A percentile compares a stretch with the other conserved stretches of the same genome.
These are phyloP conservation scores for Cercophora scortea DNA, from an alignment of 495 filamentous ascomycete genomes.

Conservation along the genomic window DNA sequence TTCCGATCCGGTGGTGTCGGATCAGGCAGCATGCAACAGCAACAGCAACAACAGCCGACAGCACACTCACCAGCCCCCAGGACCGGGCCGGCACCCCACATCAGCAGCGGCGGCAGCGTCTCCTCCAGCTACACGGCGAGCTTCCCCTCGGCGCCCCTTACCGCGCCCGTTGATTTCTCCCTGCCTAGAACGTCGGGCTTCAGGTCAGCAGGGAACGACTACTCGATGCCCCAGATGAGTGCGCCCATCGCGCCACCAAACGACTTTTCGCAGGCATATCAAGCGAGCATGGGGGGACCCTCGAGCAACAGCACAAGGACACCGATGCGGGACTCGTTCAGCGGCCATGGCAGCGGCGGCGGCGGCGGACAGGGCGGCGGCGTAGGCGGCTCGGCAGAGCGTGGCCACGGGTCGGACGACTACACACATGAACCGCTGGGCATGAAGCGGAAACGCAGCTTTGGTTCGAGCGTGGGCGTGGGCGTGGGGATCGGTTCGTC, in stretches of 20 bases:
- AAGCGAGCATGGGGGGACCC: constrained; percentile 28
- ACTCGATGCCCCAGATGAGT: constrained; percentile 48
- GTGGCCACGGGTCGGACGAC: constrained; percentile 16
- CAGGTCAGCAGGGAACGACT: constrained; percentile 34
- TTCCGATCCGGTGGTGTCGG: constrained; percentile 34
- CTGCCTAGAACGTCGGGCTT: constrained; percentile 39
- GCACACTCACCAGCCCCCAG: constrained; percentile 31
- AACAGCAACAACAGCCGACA: constrained; percentile 14
- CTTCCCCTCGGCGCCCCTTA: constrained; percentile 45
- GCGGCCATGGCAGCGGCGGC: constrained; percentile 22
- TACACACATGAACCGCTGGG: constrained; percentile 32
- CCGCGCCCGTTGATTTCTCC: constrained; percentile 46
- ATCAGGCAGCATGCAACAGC: constrained; percentile 22
- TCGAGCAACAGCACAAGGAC: constrained; percentile 32
- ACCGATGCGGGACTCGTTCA: constrained; percentile 38
- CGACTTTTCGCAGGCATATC: constrained; percentile 45
- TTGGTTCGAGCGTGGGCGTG: constrained; percentile 7
- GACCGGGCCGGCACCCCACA: constrained; percentile 29
- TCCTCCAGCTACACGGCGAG: constrained; percentile 40
- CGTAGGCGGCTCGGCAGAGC: neutral
- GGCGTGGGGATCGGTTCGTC: neutral
- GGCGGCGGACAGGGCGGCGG: constrained; percentile 21
- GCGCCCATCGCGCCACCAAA: constrained; percentile 45
- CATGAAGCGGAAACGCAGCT: constrained; percentile 47
- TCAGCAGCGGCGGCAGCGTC: constrained; percentile 17